phyloP scores from a whole-genome alignment of 306 rosid species.

The Vicia faba region DNA sequence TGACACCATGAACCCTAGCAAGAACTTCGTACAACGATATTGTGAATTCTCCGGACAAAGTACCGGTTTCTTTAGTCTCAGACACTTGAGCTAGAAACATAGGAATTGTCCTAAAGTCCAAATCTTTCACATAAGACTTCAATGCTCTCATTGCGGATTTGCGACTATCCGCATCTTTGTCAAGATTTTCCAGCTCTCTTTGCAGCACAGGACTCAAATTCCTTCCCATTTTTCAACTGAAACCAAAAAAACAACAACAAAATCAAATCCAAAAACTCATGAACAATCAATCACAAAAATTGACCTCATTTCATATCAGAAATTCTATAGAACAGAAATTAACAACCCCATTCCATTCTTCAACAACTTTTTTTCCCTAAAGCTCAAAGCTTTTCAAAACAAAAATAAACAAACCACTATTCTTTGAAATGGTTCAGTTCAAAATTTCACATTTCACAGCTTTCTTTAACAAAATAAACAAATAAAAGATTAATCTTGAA shows the following conservation, averaged over 20 bases:
- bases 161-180: slow-evolving; percentile 79
- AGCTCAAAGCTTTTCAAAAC: neutral
- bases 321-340: neutral
- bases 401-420: too few relatives aligned
- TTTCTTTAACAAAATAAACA: neutral
- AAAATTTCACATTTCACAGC: neutral
- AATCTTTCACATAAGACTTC: slow-evolving; percentile 72
- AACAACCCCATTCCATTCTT: neutral
- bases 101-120: slow-evolving; percentile 77
- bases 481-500: neutral
- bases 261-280: neutral
- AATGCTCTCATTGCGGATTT: slow-evolving; percentile 82
- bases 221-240: slow-evolving; percentile 57
- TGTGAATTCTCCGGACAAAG: slow-evolving; percentile 73
- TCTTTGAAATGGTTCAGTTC: neutral
- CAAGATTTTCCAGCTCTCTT: slow-evolving; percentile 72
- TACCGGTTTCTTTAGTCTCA: slow-evolving; percentile 74
- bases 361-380: neutral
- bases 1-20: slow-evolving; percentile 81
- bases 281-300: neutral
- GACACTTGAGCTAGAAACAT: slow-evolving; percentile 89
- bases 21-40: slow-evolving; percentile 85
- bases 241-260: slow-evolving; percentile 14
- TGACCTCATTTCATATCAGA: neutral
- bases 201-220: slow-evolving; percentile 56